Evolutionary conservation across 148 eudicot species (phyloP).

Genomic region (Tetragonia tetragonoides): DNA sequence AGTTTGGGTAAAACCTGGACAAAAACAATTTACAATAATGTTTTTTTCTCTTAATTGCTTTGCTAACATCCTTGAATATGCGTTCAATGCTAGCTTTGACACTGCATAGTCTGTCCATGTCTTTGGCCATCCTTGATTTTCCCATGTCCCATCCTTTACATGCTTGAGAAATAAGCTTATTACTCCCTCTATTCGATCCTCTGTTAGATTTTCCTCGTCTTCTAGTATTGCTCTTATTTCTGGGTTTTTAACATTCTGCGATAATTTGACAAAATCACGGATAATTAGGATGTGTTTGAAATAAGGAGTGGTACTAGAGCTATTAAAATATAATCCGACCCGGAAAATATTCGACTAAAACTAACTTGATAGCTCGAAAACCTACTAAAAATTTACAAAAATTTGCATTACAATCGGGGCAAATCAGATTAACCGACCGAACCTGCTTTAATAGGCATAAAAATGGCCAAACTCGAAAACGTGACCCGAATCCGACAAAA

Average conservation of each 20-base stretch:
- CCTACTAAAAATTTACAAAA: too few species aligned
- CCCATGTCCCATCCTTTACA: constrained; percentile 63
- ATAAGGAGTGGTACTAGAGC: too few species aligned
- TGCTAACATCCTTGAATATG: constrained; percentile 73
- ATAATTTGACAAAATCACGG: background rate
- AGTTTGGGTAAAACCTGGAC: constrained; percentile 88
- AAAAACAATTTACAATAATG: constrained; percentile 70
- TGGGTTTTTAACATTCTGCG: constrained; percentile 60
- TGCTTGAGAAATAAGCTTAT: constrained; percentile 48
- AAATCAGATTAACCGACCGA: too few species aligned
- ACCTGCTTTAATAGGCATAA: too few species aligned
- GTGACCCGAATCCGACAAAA: too few species aligned
- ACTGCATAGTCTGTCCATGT: constrained; percentile 88
- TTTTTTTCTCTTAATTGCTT: constrained; percentile 34
- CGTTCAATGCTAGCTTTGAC: constrained; percentile 78
- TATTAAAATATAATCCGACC: too few species aligned
- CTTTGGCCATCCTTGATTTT: constrained; percentile 76
- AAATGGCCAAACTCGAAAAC: too few species aligned
- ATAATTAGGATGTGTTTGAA: too few species aligned
- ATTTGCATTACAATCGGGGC: too few species aligned
- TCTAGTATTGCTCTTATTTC: constrained; percentile 44
- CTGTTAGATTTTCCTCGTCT: constrained; percentile 55
- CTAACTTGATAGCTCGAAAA: too few species aligned
- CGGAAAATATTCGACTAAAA: too few species aligned
- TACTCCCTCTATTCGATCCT: constrained; percentile 44